Conservation (phyloP, 805 yeast genomes). For the Saccharomycopsis guyanensis region DNA sequence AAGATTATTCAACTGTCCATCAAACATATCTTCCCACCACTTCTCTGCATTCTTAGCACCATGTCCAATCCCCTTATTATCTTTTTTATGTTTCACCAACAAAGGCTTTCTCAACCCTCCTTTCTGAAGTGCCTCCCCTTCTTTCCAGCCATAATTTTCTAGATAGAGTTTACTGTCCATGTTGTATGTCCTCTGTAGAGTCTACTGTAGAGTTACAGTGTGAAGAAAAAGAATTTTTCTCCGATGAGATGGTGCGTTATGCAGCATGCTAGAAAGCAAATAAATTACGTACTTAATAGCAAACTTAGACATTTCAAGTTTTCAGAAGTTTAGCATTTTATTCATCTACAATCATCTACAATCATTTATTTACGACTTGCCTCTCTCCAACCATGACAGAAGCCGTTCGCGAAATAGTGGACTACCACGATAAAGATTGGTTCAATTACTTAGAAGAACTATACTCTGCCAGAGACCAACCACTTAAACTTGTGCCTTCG, state of each 20-base stretch:
- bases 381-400: not conserved
- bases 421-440: not conserved
- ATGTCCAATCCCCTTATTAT: constrained; percentile 85
- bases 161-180: constrained; percentile 78
- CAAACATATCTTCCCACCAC: constrained; percentile 97
- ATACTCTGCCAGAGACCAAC: not conserved
- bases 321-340: too few species aligned
- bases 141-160: constrained; percentile 80
- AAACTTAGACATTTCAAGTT: too few species aligned
- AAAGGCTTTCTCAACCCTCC: constrained; percentile 85
- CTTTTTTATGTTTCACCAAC: constrained; percentile 83
- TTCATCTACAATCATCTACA: too few species aligned
- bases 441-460: too few species aligned
- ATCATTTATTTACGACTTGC: too few species aligned
- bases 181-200: too few species aligned
- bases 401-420: not conserved
- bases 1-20: constrained; percentile 78
- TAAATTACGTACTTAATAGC: too few species aligned
- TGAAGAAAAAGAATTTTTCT: too few species aligned
- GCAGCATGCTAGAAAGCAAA: too few species aligned
- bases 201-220: too few species aligned
- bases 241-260: too few species aligned
- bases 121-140: constrained; percentile 73
- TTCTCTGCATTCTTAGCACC: constrained; percentile 66
- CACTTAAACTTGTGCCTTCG: not conserved